phyloP scores from a whole-genome alignment of 108 stramenopile species.

The Fragilariopsis cylindrus region DNA sequence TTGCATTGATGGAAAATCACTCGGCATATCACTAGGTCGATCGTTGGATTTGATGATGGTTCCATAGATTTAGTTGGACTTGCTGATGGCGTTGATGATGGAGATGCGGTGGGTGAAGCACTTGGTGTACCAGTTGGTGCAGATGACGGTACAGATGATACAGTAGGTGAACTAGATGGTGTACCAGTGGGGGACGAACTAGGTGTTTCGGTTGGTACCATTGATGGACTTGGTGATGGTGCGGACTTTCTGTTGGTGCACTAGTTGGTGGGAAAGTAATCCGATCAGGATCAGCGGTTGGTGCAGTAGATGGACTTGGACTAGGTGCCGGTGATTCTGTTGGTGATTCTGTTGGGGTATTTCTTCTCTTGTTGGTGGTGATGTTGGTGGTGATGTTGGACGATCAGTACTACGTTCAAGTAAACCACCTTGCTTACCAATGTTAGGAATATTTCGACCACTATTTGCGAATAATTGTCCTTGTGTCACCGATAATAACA shows the following conservation, averaged over 20 bases:
- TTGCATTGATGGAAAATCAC: background rate
- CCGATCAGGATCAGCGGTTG: background rate
- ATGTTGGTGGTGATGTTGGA: background rate
- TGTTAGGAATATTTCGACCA: background rate
- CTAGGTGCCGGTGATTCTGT: constrained; percentile 23
- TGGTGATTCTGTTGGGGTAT: background rate
- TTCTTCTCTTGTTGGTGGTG: background rate
- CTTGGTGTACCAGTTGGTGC: constrained; percentile 10
- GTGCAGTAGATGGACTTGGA: constrained; percentile 6
- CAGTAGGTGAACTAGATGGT: constrained; percentile 11
- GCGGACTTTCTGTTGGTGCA: constrained; percentile 24
- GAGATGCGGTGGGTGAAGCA: constrained; percentile 2
- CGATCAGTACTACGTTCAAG: background rate
- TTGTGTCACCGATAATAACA: background rate
- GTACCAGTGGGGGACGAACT: background rate
- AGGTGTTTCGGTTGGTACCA: constrained; percentile 1
- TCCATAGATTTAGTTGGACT: no score
- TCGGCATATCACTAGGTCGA: constrained; percentile 14
- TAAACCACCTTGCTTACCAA: background rate
- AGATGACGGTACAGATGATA: constrained; percentile 16
- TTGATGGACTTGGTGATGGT: constrained; percentile 23
- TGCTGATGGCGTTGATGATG: constrained; percentile 14
- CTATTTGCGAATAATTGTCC: background rate
- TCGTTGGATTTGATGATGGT: constrained; percentile 15
- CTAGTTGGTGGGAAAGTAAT: background rate